Percentiles rank a stretch among this genome's conserved stretches.
These are phyloP conservation scores for Cyclotella distinguenda DNA, from an alignment of 108 stramenopile genomes.

Conservation along the genomic window DNA sequence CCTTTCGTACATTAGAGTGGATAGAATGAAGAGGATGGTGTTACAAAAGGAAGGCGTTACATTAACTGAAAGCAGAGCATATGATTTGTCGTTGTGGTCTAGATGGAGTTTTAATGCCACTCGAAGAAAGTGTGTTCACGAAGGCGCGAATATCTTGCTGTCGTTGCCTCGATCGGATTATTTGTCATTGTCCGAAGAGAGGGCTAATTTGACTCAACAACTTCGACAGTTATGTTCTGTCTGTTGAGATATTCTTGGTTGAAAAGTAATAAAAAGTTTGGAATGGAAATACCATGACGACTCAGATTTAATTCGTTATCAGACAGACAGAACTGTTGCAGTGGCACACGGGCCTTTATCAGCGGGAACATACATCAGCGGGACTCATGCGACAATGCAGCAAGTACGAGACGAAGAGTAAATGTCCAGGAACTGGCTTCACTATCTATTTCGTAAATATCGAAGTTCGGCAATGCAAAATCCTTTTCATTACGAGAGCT, in stretches of 20 bases:
- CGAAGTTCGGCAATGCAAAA: not conserved
- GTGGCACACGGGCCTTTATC: constrained; percentile 45
- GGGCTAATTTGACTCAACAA: constrained; percentile 11
- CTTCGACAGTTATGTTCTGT: constrained; percentile 21
- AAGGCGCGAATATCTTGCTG: constrained; percentile 31
- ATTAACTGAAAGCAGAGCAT: not conserved
- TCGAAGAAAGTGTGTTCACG: constrained; percentile 34
- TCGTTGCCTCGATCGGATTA: constrained; percentile 26
- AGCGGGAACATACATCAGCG: constrained; percentile 34
- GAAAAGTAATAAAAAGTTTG: too few relatives aligned
- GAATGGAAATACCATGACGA: too few relatives aligned
- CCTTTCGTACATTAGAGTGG: constrained; percentile 39
- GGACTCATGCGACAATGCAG: constrained; percentile 36
- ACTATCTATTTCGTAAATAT: not conserved
- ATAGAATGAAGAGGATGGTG: constrained; percentile 1
- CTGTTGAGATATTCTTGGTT: too few relatives aligned
- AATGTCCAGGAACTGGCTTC: not conserved
- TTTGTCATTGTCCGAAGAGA: constrained; percentile 25
- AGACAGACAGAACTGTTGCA: constrained; percentile 40
- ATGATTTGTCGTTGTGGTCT: constrained; percentile 29
- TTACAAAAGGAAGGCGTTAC: not conserved
- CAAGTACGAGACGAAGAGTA: constrained; percentile 26
- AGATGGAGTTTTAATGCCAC: constrained; percentile 44
- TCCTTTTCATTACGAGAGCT: constrained; percentile 34
- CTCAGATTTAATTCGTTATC: constrained; percentile 43